phyloP scores from a whole-genome alignment of 306 rosid species.

The Trifolium pratense region DNA sequence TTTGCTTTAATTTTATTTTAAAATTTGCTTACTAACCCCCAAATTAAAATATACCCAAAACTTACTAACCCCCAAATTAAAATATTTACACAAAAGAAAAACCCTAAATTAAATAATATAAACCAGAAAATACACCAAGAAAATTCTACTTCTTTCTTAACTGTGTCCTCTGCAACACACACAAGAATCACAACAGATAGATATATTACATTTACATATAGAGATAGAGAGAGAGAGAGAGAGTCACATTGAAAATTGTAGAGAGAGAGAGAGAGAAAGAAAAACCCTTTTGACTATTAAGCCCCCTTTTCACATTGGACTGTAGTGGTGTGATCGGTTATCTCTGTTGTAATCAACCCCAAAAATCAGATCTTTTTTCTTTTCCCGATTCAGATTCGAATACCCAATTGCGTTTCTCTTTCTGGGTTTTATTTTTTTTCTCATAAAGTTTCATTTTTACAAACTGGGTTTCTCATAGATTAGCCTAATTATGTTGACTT shows the following conservation, averaged over 20 bases:
- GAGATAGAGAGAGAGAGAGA: neutral
- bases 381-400: slow-evolving; percentile 36
- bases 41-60: too few species aligned
- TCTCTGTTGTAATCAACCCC: slow-evolving; percentile 27
- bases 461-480: slow-evolving; percentile 34
- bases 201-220: neutral
- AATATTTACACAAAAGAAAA: too few species aligned
- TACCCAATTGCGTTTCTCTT: slow-evolving; percentile 36
- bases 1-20: too few species aligned
- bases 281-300: slow-evolving; percentile 25
- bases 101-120: too few species aligned
- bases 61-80: too few species aligned
- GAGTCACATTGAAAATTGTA: neutral
- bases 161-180: neutral
- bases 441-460: slow-evolving; percentile 31
- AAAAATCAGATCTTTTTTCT: slow-evolving; percentile 42
- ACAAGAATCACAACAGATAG: neutral
- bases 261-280: slow-evolving; percentile 1
- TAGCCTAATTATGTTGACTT: slow-evolving; percentile 64
- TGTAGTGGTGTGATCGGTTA: slow-evolving; percentile 9
- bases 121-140: too few species aligned
- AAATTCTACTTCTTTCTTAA: too few species aligned
- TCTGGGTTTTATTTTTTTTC: slow-evolving; percentile 22
- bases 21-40: too few species aligned
- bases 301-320: slow-evolving; percentile 10